Evolutionary conservation across 2,329 filamentous ascomycete genomes (phyloP), one percentile per base, ranked within the genome.

Genomic region (Akanthomyces muscarius): DNA sequence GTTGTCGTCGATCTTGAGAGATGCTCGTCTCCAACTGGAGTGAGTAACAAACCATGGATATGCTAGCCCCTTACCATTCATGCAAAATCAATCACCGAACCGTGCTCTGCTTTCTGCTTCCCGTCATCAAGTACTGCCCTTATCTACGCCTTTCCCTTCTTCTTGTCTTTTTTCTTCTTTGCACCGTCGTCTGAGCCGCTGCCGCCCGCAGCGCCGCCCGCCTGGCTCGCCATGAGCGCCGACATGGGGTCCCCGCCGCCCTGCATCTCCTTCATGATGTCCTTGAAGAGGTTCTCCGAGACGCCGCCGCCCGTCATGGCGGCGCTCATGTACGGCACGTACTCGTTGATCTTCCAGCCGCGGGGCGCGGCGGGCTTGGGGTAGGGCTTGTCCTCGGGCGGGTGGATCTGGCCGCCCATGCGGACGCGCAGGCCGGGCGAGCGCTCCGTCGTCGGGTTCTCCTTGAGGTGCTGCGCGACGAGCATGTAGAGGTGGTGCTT

Each of bases 211-310:
- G 66, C 68, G 14, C 71, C 69, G 16, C 71, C 75, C 1, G 64
- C 73, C 53, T 71, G 73, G 36, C 70, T 75, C 8, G 74, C 77
- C 76, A 78, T 78, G 62, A 78, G 65, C 44, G 77, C 78, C 8
- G 74, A 71, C 78, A 80, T 80, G 8, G 75, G 77, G 47, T 81
- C 80, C 0, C 77, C 81, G 2, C 76, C 77, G 3, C 75, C 75
- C 71, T 82, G 80, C 91, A 98, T 96, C 79, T 96, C 92, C 71
- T 87, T 89, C 93, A 98, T 97, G 83, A 97, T 96, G 69, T 97
- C 93, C 80, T 95, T 92, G 71, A 98, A 87, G 65, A 97, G 86
- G 72, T 98, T 96, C 75, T 99, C 95, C 66, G 87, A 93, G 13
- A 98, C 91, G 42, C 95, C 95, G 13, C 95, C 95, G 10, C 95